These are phyloP conservation scores for Thecaphora thlaspeos DNA, from an alignment of 1,284 basidiomycete genomes.

Conservation along the genomic window DNA sequence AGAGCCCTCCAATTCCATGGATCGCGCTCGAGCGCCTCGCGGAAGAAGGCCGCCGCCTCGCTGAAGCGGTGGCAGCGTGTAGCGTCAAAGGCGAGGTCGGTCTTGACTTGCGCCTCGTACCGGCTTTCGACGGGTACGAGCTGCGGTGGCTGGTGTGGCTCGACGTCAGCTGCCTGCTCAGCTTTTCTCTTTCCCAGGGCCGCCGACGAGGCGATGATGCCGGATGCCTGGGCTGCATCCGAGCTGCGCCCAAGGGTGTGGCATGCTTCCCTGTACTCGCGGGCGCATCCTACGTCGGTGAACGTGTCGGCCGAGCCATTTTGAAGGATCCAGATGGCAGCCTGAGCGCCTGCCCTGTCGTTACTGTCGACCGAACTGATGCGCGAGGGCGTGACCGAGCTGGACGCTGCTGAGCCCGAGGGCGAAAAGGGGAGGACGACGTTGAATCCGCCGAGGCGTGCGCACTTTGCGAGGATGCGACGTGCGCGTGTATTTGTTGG, in stretches of 20 bases:
- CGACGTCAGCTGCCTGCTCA: background rate
- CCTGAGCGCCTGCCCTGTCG: constrained; percentile 37
- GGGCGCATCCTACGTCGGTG: constrained; percentile 38
- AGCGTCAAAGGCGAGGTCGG: constrained; percentile 34
- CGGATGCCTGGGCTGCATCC: constrained; percentile 38
- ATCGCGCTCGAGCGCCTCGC: constrained; percentile 29
- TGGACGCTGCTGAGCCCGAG: constrained; percentile 29
- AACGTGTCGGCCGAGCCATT: constrained; percentile 39
- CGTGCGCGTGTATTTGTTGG: constrained; percentile 29
- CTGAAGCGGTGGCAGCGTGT: constrained; percentile 24
- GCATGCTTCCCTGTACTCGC: constrained; percentile 47
- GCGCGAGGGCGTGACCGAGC: constrained; percentile 14
- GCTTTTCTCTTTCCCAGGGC: constrained; percentile 27
- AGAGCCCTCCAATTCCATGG: constrained; percentile 51
- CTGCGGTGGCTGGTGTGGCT: constrained; percentile 1
- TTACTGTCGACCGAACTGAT: constrained; percentile 28
- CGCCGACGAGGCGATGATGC: constrained; percentile 9
- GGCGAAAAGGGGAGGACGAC: constrained; percentile 46
- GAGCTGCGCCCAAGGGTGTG: constrained; percentile 31
- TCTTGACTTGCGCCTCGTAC: constrained; percentile 33
- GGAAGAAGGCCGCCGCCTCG: constrained; percentile 32
- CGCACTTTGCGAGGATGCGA: constrained; percentile 37
- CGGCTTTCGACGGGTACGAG: constrained; percentile 10
- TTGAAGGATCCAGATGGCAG: constrained; percentile 49
- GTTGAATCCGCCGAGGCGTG: constrained; percentile 41